Evolutionary conservation across 148 eudicot species (phyloP).

Genomic region (Gaultheria prostrata): DNA sequence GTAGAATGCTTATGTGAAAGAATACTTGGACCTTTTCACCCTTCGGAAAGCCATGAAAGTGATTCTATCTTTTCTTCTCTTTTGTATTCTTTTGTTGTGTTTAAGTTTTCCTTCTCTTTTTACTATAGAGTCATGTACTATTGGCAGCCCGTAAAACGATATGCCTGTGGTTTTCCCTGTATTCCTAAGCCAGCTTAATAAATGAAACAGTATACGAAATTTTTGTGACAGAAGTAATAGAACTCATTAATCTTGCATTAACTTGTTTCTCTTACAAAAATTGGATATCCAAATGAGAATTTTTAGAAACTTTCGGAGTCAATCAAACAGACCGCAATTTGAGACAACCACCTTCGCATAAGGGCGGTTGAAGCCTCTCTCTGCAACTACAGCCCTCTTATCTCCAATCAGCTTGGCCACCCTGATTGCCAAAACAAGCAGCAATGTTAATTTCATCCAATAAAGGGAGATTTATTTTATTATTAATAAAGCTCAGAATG

Average conservation of each 20-base stretch:
- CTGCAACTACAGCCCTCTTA: slow-evolving; percentile 95
- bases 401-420: slow-evolving; percentile 42
- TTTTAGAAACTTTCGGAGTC: slow-evolving; percentile 15
- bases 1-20: background rate
- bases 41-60: background rate
- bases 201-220: background rate
- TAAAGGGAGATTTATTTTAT: background rate
- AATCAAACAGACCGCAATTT: slow-evolving; percentile 72
- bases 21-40: background rate
- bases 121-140: background rate
- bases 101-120: background rate
- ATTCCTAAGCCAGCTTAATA: background rate
- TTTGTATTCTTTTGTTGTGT: too few relatives aligned
- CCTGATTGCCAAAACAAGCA: slow-evolving; percentile 33
- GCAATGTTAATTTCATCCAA: background rate
- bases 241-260: background rate
- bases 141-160: background rate
- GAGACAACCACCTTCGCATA: slow-evolving; percentile 73
- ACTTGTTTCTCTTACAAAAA: slow-evolving; percentile 19
- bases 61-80: background rate
- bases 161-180: background rate
- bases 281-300: slow-evolving; percentile 2
- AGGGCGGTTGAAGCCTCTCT: slow-evolving; percentile 92
- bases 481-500: background rate
- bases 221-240: background rate